Base-by-base conservation (phyloP, 2,329 filamentous ascomycete species). In the Aspergillus viridinutans region DNA sequence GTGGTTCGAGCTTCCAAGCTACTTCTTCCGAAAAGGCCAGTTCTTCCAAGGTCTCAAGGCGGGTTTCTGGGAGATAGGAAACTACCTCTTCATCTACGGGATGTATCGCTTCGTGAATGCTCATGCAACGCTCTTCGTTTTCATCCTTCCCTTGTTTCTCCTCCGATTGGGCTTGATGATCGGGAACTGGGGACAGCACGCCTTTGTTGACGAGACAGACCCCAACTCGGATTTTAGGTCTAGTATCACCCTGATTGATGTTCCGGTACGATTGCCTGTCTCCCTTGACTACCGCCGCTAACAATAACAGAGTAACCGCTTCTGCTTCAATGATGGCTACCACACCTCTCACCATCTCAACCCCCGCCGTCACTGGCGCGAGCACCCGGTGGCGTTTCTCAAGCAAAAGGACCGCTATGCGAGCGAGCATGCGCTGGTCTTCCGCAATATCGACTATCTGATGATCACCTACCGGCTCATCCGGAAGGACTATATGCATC, bases 121-220 rank as follows among this genome's bases (percentile, higher is more conserved):
- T 21, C 75, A 75, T 2, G 83, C 89, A 0, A 83, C 87, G 0
- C 67, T 84, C 4, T 90, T 88, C 64, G 85, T 85, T 0, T 81
- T 90, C 28, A 65, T 92, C 1, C 68, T 91, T 1, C 90, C 90
- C 0, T 78, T 92, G 21, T 62, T 83, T 2, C 71, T 88, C 29
- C 80, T 92, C 72, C 81, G 90, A 0, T 64, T 90, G 20, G 89
- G 85, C 0, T 72, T 93, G 61, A 93, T 92, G 90, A 80, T 90
- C 7, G 90, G 90, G 1, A 93, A 93, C 69, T 93, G 89, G 88
- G 90, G 88, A 3, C 90, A 93, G 69, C 90, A 93, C 69, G 89
- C 89, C 1, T 86, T 93, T 61, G 89, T 93, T 6, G 89, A 93
- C 65, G 83, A 86, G 21, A 77, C 84, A 12, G 86, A 90, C 63